phyloP scores from a whole-genome alignment of 768 basidiomycete species.

The Boletus reticuloceps region DNA sequence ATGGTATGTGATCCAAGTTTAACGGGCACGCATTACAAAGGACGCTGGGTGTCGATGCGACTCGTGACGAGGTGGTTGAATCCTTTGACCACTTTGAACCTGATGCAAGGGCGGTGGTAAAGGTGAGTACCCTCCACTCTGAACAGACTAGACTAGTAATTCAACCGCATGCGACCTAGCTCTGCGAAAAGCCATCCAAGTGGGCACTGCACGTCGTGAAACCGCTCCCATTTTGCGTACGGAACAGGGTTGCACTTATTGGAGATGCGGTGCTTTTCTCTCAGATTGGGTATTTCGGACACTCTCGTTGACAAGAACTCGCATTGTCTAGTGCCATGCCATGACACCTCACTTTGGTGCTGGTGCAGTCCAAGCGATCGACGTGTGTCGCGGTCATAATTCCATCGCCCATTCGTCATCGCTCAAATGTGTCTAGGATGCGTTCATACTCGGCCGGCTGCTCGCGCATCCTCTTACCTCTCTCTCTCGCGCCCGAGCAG shows the following conservation, averaged over 20 bases:
- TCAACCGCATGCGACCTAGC: conserved; percentile 18
- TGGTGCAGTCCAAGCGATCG: conserved; percentile 29
- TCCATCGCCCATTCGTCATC: not conserved
- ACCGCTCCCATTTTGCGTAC: conserved; percentile 39
- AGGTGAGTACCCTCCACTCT: conserved; percentile 15
- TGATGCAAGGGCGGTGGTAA: conserved; percentile 29
- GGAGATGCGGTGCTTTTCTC: conserved; percentile 45
- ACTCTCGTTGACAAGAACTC: not conserved
- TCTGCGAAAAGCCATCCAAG: conserved; percentile 34
- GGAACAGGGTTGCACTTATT: conserved; percentile 41
- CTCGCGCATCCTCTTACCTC: conserved; percentile 19
- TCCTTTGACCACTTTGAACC: conserved; percentile 37
- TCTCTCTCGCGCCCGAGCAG: not conserved
- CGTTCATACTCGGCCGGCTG: conserved; percentile 22
- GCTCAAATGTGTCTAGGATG: conserved; percentile 5
- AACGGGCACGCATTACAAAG: conserved; percentile 31
- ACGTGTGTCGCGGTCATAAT: conserved; percentile 4
- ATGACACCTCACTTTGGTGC: conserved; percentile 25
- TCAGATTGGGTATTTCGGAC: not conserved
- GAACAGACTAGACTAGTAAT: not conserved
- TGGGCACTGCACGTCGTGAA: conserved; percentile 47
- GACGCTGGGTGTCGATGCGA: conserved; percentile 29
- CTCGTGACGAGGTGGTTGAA: conserved; percentile 33
- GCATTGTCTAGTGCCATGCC: conserved; percentile 18
- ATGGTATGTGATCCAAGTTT: conserved; percentile 28